These are phyloP conservation scores for Trypethelium eluteriae DNA, from an alignment of 495 filamentous ascomycete genomes.

Conservation along the genomic window DNA sequence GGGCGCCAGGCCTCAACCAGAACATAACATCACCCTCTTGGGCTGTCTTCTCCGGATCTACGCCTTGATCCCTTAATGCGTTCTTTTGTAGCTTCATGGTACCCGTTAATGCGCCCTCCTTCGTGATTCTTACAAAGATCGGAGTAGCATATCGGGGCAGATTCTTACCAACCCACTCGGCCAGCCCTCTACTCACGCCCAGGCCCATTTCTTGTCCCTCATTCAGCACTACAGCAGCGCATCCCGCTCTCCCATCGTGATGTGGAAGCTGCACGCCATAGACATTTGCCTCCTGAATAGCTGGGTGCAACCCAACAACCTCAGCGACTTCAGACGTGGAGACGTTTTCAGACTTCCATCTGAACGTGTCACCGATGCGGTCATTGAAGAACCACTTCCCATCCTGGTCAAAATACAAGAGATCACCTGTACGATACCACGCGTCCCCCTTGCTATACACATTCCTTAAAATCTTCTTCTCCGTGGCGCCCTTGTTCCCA, in stretches of 20 bases:
- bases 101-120: constrained; percentile 20
- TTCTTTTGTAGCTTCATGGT: constrained; percentile 30
- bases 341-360: constrained; percentile 82
- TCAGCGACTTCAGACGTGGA: constrained; percentile 70
- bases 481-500: constrained; percentile 55
- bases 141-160: constrained; percentile 26
- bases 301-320: constrained; percentile 56
- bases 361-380: constrained; percentile 67
- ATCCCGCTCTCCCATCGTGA: constrained; percentile 38
- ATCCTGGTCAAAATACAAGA: constrained; percentile 54
- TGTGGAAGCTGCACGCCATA: constrained; percentile 65
- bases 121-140: constrained; percentile 24
- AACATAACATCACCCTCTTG: constrained; percentile 20
- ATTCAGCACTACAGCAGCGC: constrained; percentile 31
- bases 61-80: constrained; percentile 24
- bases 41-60: constrained; percentile 21
- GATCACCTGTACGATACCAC: constrained; percentile 70
- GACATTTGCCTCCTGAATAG: constrained; percentile 67
- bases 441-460: constrained; percentile 69
- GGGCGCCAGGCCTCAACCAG: constrained; percentile 21
- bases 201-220: constrained; percentile 14
- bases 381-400: constrained; percentile 77
- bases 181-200: constrained; percentile 15
- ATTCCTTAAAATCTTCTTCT: constrained; percentile 60
- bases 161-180: constrained; percentile 15